These are phyloP conservation scores for Leccinum fallax DNA, from an alignment of 1,284 basidiomycete species.

Conservation along the genomic window DNA sequence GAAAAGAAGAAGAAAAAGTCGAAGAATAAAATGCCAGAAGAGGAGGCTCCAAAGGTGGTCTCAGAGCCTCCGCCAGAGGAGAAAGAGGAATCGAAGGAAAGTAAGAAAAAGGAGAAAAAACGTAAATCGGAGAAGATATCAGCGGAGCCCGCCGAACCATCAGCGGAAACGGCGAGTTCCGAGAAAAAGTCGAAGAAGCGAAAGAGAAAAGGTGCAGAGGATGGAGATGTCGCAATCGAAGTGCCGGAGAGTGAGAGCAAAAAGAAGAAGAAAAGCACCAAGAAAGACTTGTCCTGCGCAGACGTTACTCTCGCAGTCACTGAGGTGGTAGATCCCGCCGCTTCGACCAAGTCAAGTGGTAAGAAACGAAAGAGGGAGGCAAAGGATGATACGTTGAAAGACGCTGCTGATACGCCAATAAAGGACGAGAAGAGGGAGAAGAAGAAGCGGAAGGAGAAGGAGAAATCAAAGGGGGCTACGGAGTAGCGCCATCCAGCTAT, in stretches of 20 bases:
- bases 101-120: constrained; percentile 11
- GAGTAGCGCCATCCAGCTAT: constrained; percentile 3
- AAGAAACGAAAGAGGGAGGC: constrained; percentile 27
- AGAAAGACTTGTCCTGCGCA: constrained; percentile 5
- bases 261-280: constrained; percentile 32
- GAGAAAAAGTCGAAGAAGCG: constrained; percentile 27
- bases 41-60: neutral
- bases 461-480: neutral
- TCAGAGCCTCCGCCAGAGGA: neutral
- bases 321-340: constrained; percentile 4
- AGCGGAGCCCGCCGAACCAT: neutral
- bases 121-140: constrained; percentile 7
- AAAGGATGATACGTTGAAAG: neutral
- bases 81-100: constrained; percentile 8
- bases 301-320: neutral
- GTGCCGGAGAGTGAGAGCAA: constrained; percentile 25
- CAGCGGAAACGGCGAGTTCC: neutral
- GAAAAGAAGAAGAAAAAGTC: constrained; percentile 8
- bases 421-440: constrained; percentile 32
- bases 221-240: constrained; percentile 4
- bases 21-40: constrained; percentile 8
- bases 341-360: neutral
- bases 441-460: constrained; percentile 17
- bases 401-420: neutral
- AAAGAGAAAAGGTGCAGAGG: constrained; percentile 18